These are phyloP conservation scores for Choiromyces venosus DNA, from an alignment of 495 filamentous ascomycete species.

Conservation along the genomic window DNA sequence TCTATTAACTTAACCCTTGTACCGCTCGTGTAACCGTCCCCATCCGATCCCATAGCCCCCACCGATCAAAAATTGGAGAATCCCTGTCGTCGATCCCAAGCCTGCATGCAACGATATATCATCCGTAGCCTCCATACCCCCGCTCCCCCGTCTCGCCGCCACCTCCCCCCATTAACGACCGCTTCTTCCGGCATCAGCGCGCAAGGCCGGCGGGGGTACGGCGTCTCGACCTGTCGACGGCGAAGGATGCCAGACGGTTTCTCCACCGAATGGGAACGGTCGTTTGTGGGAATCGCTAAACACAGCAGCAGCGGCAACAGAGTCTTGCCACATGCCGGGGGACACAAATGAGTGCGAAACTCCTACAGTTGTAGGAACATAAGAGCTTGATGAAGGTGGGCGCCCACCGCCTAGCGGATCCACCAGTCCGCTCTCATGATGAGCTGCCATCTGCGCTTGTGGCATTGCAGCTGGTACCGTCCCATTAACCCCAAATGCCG, in stretches of 20 bases:
- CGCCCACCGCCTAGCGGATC: slow-evolving; percentile 42
- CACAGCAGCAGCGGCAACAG: slow-evolving; percentile 81
- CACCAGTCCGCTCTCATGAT: slow-evolving; percentile 41
- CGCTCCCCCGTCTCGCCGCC: neutral
- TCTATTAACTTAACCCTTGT: neutral
- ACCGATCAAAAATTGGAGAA: neutral
- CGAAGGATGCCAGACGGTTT: slow-evolving; percentile 34
- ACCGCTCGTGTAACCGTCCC: neutral
- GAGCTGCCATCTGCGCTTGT: slow-evolving; percentile 32
- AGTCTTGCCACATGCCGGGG: slow-evolving; percentile 94
- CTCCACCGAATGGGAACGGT: slow-evolving; percentile 39
- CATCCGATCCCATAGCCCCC: neutral
- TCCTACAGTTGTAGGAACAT: slow-evolving; percentile 49
- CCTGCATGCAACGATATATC: neutral
- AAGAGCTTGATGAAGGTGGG: slow-evolving; percentile 48
- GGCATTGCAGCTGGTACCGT: slow-evolving; percentile 33
- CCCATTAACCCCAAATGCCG: slow-evolving; percentile 42
- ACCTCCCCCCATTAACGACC: slow-evolving; percentile 24
- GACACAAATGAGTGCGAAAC: slow-evolving; percentile 62
- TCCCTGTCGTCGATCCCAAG: neutral
- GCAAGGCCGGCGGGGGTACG: slow-evolving; percentile 21
- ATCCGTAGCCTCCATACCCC: neutral
- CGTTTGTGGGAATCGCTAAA: slow-evolving; percentile 46
- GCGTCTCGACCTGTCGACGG: slow-evolving; percentile 26
- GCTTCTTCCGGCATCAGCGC: slow-evolving; percentile 24